phyloP scores from a whole-genome alignment of 2,329 filamentous ascomycete species.

The Claviceps purpurea region DNA sequence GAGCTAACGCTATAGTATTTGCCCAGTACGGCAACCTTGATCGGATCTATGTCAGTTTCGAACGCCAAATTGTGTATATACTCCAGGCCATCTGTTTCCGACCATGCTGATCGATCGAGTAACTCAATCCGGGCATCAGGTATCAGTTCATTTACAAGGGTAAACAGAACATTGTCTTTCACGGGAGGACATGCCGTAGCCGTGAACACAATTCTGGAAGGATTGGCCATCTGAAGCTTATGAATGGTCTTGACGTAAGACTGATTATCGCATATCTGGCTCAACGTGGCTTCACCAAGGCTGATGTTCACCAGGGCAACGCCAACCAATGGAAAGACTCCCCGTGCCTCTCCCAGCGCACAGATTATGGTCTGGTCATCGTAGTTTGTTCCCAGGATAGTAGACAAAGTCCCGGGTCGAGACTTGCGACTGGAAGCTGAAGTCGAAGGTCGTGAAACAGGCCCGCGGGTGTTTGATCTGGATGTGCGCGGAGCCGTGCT shows the following conservation, averaged over 20 bases:
- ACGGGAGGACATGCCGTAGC: conserved; percentile 52
- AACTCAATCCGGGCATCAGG: conserved; percentile 23
- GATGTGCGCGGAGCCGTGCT: conserved; percentile 9
- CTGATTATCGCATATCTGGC: conserved; percentile 85
- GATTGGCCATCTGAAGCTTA: conserved; percentile 70
- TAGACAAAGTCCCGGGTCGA: conserved; percentile 22
- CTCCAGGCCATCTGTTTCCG: conserved; percentile 62
- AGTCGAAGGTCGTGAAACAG: conserved; percentile 14
- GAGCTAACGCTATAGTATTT: conserved; percentile 79
- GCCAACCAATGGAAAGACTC: conserved; percentile 71
- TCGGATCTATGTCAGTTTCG: conserved; percentile 62
- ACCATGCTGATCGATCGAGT: conserved; percentile 71
- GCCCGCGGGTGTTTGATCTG: background rate
- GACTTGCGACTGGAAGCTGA: conserved; percentile 33
- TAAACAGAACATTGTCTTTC: conserved; percentile 58
- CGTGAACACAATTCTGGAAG: conserved; percentile 68
- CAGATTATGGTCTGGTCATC: conserved; percentile 67
- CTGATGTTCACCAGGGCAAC: conserved; percentile 79
- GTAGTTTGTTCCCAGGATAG: conserved; percentile 26
- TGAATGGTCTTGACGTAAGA: conserved; percentile 82
- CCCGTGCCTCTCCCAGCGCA: conserved; percentile 77
- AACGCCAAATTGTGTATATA: conserved; percentile 72
- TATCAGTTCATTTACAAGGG: conserved; percentile 52
- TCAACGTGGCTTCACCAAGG: conserved; percentile 71
- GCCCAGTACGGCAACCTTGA: conserved; percentile 67